These are phyloP conservation scores for Penicillium samsonianum DNA, from an alignment of 495 filamentous ascomycete species.

Conservation along the genomic window DNA sequence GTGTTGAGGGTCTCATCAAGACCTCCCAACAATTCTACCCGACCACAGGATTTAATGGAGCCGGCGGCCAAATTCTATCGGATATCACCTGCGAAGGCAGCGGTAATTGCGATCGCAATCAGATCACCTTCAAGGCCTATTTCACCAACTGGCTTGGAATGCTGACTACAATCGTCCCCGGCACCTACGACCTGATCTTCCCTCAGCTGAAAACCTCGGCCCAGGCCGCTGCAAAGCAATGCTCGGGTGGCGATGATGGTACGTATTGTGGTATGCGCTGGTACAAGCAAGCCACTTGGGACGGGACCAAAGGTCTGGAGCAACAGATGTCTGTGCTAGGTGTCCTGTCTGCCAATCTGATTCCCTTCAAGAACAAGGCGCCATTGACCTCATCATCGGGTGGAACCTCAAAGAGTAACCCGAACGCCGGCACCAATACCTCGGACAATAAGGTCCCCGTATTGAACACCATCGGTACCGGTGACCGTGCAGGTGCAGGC, in stretches of 20 bases:
- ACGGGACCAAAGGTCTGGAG: constrained; percentile 53
- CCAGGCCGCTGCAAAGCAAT: constrained; percentile 60
- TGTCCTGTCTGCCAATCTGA: constrained; percentile 55
- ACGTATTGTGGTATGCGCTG: constrained; percentile 53
- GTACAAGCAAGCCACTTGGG: constrained; percentile 45
- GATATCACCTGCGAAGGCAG: constrained; percentile 71
- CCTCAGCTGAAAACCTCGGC: constrained; percentile 58
- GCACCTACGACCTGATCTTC: constrained; percentile 55
- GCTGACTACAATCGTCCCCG: constrained; percentile 66
- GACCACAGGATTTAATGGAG: constrained; percentile 42
- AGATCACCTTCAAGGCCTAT: constrained; percentile 75
- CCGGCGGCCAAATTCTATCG: constrained; percentile 55
- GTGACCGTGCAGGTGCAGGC: constrained; percentile 64
- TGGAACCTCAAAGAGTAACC: constrained; percentile 66
- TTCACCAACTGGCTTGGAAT: constrained; percentile 69
- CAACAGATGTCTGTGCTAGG: constrained; percentile 62
- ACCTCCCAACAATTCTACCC: constrained; percentile 55
- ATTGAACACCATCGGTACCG: constrained; percentile 48
- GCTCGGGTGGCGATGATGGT: constrained; percentile 54
- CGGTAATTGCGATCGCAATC: constrained; percentile 68
- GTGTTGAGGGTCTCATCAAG: constrained; percentile 56
- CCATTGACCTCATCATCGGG: constrained; percentile 60
- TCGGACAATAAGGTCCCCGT: constrained; percentile 26
- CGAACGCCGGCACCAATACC: constrained; percentile 52
- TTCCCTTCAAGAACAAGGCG: constrained; percentile 42